phyloP scores from a whole-genome alignment of 257 asterid genomes.

The Lycium barbarum region DNA sequence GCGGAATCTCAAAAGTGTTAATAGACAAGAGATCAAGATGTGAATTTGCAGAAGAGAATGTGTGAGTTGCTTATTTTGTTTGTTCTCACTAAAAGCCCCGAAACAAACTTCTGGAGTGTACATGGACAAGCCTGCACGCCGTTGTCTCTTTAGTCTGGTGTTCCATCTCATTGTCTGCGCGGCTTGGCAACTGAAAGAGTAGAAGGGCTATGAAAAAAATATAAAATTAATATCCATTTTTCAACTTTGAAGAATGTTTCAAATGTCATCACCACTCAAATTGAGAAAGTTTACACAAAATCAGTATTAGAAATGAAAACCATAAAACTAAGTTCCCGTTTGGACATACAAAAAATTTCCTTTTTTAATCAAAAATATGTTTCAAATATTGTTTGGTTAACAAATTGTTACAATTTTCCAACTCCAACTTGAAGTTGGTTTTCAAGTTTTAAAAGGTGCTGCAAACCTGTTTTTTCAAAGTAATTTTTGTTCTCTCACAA shows the following conservation, averaged over 20 bases:
- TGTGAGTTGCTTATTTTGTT: conserved; percentile 46
- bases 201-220: conserved; percentile 29
- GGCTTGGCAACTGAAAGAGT: conserved; percentile 78
- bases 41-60: conserved; percentile 50
- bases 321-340: too few species aligned
- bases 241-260: conserved; percentile 22
- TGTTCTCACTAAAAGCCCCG: conserved; percentile 54
- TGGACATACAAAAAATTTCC: too few species aligned
- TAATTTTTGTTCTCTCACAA: too few species aligned
- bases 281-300: too few species aligned
- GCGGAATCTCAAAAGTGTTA: conserved; percentile 56
- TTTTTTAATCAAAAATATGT: too few species aligned
- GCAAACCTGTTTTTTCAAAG: too few species aligned
- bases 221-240: conserved; percentile 19
- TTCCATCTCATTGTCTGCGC: conserved; percentile 99
- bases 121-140: conserved; percentile 78
- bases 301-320: conserved; percentile 29
- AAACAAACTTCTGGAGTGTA: conserved; percentile 71
- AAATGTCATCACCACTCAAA: too few species aligned
- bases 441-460: too few species aligned
- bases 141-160: conserved; percentile 79
- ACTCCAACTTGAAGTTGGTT: too few species aligned
- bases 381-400: too few species aligned
- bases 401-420: too few species aligned
- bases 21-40: conserved; percentile 49